These are phyloP conservation scores for Penicillium longicatenatum DNA, from an alignment of 495 filamentous ascomycete species.

Conservation along the genomic window DNA sequence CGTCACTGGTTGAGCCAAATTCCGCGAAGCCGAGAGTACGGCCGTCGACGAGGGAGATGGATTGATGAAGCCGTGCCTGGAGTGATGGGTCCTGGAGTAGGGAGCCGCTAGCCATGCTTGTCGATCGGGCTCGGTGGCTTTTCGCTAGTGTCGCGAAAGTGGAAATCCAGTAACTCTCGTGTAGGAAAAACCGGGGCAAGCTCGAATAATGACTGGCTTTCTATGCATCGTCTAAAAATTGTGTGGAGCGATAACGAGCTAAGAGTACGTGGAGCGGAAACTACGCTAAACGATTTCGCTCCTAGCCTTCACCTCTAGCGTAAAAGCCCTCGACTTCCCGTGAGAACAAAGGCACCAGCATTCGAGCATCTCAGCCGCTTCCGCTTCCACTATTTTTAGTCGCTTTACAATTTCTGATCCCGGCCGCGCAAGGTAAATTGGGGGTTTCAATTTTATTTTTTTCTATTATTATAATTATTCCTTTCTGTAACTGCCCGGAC, in stretches of 20 bases:
- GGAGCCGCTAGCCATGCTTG: slow-evolving; percentile 18
- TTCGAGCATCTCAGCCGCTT: neutral
- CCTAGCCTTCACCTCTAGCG: neutral
- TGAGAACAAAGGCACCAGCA: neutral
- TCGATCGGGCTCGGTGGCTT: slow-evolving; percentile 15
- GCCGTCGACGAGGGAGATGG: slow-evolving; percentile 29
- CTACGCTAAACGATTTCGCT: neutral
- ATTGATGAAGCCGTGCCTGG: slow-evolving; percentile 6
- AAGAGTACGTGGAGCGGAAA: slow-evolving; percentile 2
- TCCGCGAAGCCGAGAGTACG: slow-evolving; percentile 30
- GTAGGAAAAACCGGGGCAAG: slow-evolving; percentile 1
- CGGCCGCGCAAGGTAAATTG: no score
- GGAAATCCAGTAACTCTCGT: neutral
- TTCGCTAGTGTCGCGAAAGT: slow-evolving; percentile 7
- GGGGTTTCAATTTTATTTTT: no score
- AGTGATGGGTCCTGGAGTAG: slow-evolving; percentile 12
- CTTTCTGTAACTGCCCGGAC: neutral
- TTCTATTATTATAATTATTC: no score
- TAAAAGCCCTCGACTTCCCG: neutral
- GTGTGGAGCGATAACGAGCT: slow-evolving; percentile 1
- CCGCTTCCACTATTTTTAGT: neutral
- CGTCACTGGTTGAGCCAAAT: slow-evolving; percentile 27
- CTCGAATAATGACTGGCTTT: neutral
- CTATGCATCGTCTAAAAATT: neutral
- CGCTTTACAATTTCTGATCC: neutral